These are phyloP conservation scores for Metschnikowia picachoensis DNA, from an alignment of 805 yeast genomes.

Conservation along the genomic window DNA sequence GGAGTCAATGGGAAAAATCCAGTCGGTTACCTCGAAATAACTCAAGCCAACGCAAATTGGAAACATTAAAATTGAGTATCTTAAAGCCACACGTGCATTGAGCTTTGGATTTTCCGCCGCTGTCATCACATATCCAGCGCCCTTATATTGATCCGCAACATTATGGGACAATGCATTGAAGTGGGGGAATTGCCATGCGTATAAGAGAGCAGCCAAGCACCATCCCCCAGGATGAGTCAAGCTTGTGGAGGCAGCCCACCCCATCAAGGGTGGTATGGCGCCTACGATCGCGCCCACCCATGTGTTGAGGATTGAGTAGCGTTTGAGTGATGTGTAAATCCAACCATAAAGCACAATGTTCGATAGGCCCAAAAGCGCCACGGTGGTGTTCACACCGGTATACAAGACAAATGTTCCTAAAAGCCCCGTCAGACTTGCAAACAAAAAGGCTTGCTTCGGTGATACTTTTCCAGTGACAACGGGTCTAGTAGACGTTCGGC, in stretches of 20 bases:
- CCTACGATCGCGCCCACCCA: conserved; percentile 99
- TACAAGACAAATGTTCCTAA: conserved; percentile 67
- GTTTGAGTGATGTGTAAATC: conserved; percentile 85
- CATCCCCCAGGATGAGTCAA: conserved; percentile 87
- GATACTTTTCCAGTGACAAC: conserved; percentile 80
- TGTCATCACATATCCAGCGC: conserved; percentile 97
- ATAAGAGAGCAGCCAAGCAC: conserved; percentile 84
- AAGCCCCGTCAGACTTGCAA: conserved; percentile 73
- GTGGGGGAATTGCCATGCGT: conserved; percentile 99
- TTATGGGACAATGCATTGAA: conserved; percentile 89
- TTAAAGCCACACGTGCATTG: conserved; percentile 88
- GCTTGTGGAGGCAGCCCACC: conserved; percentile 88
- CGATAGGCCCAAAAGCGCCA: conserved; percentile 71
- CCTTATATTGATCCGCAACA: conserved; percentile 79
- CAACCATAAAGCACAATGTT: conserved; percentile 86
- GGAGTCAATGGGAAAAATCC: conserved; percentile 77
- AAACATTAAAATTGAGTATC: conserved; percentile 90
- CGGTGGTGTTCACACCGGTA: conserved; percentile 81
- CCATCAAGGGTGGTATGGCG: conserved; percentile 98
- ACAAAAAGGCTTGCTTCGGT: conserved; percentile 70
- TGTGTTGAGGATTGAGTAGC: conserved; percentile 81
- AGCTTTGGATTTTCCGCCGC: conserved; percentile 88
- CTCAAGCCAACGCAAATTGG: conserved; percentile 84
- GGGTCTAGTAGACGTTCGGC: conserved; percentile 83
- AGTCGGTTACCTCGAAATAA: conserved; percentile 78